Percentiles rank a stretch among this genome's conserved stretches.
Evolutionary conservation across 2,329 filamentous ascomycete genomes (phyloP).

Genomic region (Arthrinium phaeospermum): DNA sequence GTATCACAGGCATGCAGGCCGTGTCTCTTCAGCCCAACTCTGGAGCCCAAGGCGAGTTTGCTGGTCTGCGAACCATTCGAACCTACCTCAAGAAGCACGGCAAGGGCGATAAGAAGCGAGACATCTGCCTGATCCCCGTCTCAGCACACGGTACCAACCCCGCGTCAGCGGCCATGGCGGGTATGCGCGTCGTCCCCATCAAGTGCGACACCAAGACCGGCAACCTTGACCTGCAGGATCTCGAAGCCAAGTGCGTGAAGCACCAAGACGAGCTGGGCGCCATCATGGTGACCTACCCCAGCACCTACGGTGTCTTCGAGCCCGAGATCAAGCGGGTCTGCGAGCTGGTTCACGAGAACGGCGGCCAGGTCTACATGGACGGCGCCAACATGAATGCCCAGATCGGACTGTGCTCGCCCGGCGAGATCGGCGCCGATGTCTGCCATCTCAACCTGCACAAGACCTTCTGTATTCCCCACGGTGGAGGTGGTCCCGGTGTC

Average conservation of each 20-base stretch:
- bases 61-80: conserved; percentile 85
- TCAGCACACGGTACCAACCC: conserved; percentile 97
- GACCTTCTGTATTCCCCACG: conserved; percentile 98
- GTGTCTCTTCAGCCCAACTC: conserved; percentile 94
- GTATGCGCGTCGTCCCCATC: conserved; percentile 90
- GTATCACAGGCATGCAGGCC: conserved; percentile 89
- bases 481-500: conserved; percentile 90
- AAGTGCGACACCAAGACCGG: conserved; percentile 89
- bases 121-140: conserved; percentile 92
- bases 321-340: conserved; percentile 86
- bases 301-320: conserved; percentile 94
- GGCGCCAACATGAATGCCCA: conserved; percentile 99
- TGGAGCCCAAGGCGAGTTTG: conserved; percentile 93
- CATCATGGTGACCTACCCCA: conserved; percentile 97
- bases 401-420: conserved; percentile 92
- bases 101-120: conserved; percentile 71
- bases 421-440: conserved; percentile 93
- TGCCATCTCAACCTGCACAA: conserved; percentile 98
- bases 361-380: conserved; percentile 98
- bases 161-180: conserved; percentile 92
- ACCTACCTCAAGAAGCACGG: conserved; percentile 76
- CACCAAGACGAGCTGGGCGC: conserved; percentile 84
- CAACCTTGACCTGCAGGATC: conserved; percentile 85
- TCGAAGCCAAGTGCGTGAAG: conserved; percentile 88
- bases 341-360: conserved; percentile 82